A percentile compares a stretch with the other conserved stretches of the same genome.
Evolutionary conservation across 495 filamentous ascomycete genomes (phyloP).

Genomic region (Jackrogersella multiformis): DNA sequence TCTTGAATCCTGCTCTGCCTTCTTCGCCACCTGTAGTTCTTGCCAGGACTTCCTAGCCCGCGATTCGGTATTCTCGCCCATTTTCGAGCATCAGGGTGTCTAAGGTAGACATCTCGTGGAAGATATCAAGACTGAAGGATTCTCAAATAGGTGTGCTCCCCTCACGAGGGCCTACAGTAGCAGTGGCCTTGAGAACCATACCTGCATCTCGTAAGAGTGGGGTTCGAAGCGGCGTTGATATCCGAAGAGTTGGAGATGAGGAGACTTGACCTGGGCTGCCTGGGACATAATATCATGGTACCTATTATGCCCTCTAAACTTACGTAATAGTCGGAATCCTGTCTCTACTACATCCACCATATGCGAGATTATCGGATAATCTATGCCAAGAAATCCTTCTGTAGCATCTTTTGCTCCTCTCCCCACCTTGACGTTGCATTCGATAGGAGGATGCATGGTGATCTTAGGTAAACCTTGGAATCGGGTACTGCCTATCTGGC

Average conservation of each 20-base stretch:
- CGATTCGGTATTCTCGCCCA: slow-evolving; percentile 12
- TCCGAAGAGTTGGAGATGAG: slow-evolving; percentile 30
- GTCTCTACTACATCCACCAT: slow-evolving; percentile 1
- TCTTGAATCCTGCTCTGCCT: slow-evolving; percentile 27
- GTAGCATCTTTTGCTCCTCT: background rate
- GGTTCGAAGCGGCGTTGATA: slow-evolving; percentile 12
- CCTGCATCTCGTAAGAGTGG: slow-evolving; percentile 15
- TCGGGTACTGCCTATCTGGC: slow-evolving; percentile 20
- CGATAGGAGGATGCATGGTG: slow-evolving; percentile 9
- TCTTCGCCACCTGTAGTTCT: slow-evolving; percentile 38
- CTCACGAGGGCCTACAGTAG: background rate
- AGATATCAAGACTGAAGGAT: background rate
- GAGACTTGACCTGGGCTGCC: slow-evolving; percentile 5
- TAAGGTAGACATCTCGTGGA: background rate
- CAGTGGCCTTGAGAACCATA: background rate
- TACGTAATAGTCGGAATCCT: background rate
- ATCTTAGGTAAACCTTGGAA: background rate
- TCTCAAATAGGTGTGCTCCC: slow-evolving; percentile 15
- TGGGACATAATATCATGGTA: background rate
- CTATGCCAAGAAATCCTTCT: slow-evolving; percentile 12
- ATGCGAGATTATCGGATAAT: slow-evolving; percentile 33
- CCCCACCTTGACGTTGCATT: slow-evolving; percentile 18
- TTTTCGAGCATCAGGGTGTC: slow-evolving; percentile 4
- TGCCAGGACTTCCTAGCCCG: slow-evolving; percentile 34
- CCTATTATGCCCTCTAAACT: background rate